These are phyloP conservation scores for Mucuna pruriens DNA, from an alignment of 306 rosid species.

Conservation along the genomic window DNA sequence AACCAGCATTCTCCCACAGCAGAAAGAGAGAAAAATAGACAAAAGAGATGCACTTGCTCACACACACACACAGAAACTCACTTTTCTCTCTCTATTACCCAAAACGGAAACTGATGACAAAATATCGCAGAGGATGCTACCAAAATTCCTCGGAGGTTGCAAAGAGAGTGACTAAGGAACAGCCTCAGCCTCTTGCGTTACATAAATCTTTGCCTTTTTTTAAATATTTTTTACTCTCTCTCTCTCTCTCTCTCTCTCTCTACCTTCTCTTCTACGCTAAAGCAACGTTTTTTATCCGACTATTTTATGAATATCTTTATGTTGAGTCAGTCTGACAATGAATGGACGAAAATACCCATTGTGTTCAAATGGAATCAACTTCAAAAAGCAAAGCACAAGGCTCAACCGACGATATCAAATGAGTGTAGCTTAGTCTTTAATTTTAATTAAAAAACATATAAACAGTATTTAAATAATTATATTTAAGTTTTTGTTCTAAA, in stretches of 20 bases:
- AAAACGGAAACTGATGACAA: slow-evolving; percentile 1
- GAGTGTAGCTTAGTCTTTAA: too few relatives aligned
- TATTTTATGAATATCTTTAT: neutral
- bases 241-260: neutral
- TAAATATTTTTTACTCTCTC: neutral
- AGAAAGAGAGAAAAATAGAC: slow-evolving; percentile 8
- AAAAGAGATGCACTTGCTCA: slow-evolving; percentile 20
- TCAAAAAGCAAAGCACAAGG: neutral
- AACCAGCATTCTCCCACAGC: slow-evolving; percentile 51
- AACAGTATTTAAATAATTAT: too few relatives aligned
- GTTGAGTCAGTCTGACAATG: neutral
- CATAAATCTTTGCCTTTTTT: neutral
- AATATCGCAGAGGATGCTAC: slow-evolving; percentile 12
- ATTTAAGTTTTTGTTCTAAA: too few relatives aligned
- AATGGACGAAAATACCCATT: slow-evolving; percentile 33
- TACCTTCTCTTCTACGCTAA: slow-evolving; percentile 56
- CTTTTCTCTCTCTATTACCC: neutral
- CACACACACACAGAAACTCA: neutral
- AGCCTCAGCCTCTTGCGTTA: neutral
- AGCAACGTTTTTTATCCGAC: neutral
- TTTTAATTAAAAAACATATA: too few relatives aligned
- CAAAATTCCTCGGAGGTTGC: slow-evolving; percentile 47
- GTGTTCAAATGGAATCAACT: neutral
- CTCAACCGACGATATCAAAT: too few relatives aligned
- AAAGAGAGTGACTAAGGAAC: slow-evolving; percentile 34